Base-by-base conservation (phyloP, 2,329 filamentous ascomycete genomes). In the Ascochyta clinopodiicola region DNA sequence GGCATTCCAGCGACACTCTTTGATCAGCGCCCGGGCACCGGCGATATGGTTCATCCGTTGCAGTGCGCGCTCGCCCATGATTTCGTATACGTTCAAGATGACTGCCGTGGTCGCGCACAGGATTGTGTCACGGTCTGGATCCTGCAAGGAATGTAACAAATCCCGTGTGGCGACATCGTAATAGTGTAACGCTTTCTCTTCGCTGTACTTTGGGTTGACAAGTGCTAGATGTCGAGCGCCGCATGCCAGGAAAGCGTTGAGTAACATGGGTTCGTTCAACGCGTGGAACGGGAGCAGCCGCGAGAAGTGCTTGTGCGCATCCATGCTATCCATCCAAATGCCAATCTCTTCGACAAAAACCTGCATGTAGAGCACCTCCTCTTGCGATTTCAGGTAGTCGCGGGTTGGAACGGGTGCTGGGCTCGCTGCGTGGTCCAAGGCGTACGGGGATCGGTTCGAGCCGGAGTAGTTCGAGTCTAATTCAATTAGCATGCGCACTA, bases 281-380 rank as follows among this genome's bases (percentile, higher is more conserved):
- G 92, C 88, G 66, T 94, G 85, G 66, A 92, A 92, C 0, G 94
- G 92, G n/a, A 97, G 81, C 17, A 91, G 80, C 43, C 89, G 85
- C 22, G 91, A 91, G 73, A 97, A 97, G 71, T 96, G 90, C 77
- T 94, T 94, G 62, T 88, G 83, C 31, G 86, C 83, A 77, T 96
- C 91, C 80, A 97, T 87, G 37, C 88, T 91, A 75, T 97, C 94
- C 91, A 98, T 96, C 92, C 94, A 97, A 3, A 92, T 77, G 0
- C 89, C 92, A 2, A 98, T 91, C 62, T 96, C 90, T 68, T 96
- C 90, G 6, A 96, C 88, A 72, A 96, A 98, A 0, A 92, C 88
- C 73, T 96, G 91, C 88, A 97, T 91, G 70, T 92, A 92, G n/a
- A 88, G 79, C 0, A 95, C 84, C 71, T 96, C 92, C 54, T 96